phyloP scores from a whole-genome alignment of 495 filamentous ascomycete genomes.

The Copromyces sp. region DNA sequence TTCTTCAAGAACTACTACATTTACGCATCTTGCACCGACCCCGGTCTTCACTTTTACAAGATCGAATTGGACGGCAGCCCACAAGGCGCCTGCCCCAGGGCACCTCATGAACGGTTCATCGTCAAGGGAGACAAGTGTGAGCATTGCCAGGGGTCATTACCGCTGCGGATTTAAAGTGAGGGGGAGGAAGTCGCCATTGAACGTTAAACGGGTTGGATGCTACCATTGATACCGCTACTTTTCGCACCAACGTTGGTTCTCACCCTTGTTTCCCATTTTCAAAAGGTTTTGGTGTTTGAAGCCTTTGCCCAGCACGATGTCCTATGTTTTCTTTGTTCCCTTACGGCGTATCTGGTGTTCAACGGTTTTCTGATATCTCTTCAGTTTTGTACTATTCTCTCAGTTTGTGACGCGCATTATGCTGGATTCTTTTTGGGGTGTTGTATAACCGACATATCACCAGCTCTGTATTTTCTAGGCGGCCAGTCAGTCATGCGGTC shows the following conservation, averaged over 20 bases:
- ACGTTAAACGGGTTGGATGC: background rate
- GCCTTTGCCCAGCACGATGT: background rate
- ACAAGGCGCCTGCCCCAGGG: constrained; percentile 48
- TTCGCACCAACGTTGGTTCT: background rate
- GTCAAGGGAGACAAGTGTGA: constrained; percentile 20
- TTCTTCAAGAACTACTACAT: constrained; percentile 70
- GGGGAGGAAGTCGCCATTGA: constrained; percentile 5
- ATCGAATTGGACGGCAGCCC: constrained; percentile 54
- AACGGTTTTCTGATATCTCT: background rate
- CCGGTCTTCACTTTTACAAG: constrained; percentile 56
- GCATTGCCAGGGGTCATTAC: background rate
- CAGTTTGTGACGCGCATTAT: background rate
- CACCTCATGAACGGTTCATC: constrained; percentile 70
- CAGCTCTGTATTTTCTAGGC: background rate
- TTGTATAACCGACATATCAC: background rate
- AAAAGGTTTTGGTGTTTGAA: no score
- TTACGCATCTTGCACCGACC: constrained; percentile 59
- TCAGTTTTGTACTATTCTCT: background rate
- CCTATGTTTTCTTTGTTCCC: background rate
- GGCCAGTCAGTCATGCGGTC: background rate
- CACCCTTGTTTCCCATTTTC: no score
- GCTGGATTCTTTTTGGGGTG: background rate
- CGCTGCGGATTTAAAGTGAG: background rate
- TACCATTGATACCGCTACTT: background rate
- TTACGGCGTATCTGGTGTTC: background rate